Evolutionary conservation across 345 rosid species (phyloP).

Genomic region (Tarenaya hassleriana): DNA sequence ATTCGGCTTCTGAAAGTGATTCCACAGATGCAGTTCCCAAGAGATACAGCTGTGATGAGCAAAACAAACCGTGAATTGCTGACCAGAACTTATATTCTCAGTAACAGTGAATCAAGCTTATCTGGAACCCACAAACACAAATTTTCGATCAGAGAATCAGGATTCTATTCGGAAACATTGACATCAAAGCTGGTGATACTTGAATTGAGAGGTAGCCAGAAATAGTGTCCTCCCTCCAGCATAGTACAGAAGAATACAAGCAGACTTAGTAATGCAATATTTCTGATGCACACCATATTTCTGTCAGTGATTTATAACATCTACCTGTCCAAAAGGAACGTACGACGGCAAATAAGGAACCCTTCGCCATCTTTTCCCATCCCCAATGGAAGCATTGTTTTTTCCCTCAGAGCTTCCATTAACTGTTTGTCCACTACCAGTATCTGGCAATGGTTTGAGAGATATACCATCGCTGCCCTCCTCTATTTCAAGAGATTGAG

Average conservation of each 20-base stretch:
- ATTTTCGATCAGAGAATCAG: not conserved
- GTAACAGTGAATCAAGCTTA: constrained; percentile 1
- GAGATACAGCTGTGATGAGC: constrained; percentile 60
- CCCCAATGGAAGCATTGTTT: constrained; percentile 29
- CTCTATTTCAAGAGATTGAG: constrained; percentile 87
- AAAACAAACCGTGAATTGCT: constrained; percentile 2
- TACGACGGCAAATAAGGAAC: constrained; percentile 88
- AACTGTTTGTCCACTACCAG: constrained; percentile 29
- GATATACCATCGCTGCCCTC: constrained; percentile 94
- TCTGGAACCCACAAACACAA: not conserved
- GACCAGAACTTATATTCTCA: not conserved
- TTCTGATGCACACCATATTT: not conserved
- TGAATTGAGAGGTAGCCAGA: constrained; percentile 7
- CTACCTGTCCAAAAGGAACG: constrained; percentile 93
- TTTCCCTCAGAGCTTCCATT: constrained; percentile 39
- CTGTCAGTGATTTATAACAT: constrained; percentile 3
- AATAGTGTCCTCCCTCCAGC: constrained; percentile 2
- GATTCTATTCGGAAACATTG: not conserved
- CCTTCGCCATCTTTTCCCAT: constrained; percentile 52
- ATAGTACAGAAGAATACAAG: constrained; percentile 7
- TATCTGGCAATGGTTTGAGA: constrained; percentile 64
- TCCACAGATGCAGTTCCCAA: constrained; percentile 82
- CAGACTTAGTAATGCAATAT: not conserved
- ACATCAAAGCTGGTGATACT: not conserved
- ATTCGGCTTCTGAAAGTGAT: constrained; percentile 80